Base-by-base conservation (phyloP, 306 rosid species). In the Abrus pulchellus region DNA sequence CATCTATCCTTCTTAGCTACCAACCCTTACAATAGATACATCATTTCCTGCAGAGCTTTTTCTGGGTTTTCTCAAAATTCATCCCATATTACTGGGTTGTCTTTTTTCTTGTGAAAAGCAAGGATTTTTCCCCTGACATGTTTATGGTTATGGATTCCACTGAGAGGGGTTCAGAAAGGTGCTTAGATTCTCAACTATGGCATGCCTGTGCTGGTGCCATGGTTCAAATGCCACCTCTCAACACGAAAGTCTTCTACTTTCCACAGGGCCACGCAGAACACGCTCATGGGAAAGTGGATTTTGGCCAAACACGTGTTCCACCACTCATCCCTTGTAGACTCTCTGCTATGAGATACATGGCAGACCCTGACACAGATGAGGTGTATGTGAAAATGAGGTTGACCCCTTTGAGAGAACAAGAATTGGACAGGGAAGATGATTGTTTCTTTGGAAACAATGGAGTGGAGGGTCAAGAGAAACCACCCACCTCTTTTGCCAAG, bases 261-360 rank as follows among this genome's bases (percentile, higher is more conserved):
- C 99, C 98, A 74, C 99, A 96, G 71, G 99, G 99, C 14, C 98
- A 96, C 74, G 92, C 92, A 5, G 99, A 96, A 63, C 94, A 90
- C 43, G 89, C 94, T 44, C 83, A 79, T 1, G 90, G 83, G 61
- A 77, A 79, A 49, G 82, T 89, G 0, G 93, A 93, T 84, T 92
- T 92, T 1, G 87, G 85, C 69, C 84, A 86, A 70, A 69, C 83
- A 30, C 78, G 87, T 13, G 75, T 89, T 61, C 97, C 98, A 1
- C 38, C 97, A 0, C 45, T 86, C 79, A 77, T 96, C 70, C 94
- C 84, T 66, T 92, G 92, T 80, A 89, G 85, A 79, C 82, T 96
- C 9, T 84, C 90, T 57, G 89, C 78, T 5, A 88, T 92, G 62
- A 89, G 83, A 79, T 90, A 87, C 91, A 89, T 90, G 98, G 99